Conservation (phyloP, 75 land plant genomes). For the Pinus tabuliformis region DNA sequence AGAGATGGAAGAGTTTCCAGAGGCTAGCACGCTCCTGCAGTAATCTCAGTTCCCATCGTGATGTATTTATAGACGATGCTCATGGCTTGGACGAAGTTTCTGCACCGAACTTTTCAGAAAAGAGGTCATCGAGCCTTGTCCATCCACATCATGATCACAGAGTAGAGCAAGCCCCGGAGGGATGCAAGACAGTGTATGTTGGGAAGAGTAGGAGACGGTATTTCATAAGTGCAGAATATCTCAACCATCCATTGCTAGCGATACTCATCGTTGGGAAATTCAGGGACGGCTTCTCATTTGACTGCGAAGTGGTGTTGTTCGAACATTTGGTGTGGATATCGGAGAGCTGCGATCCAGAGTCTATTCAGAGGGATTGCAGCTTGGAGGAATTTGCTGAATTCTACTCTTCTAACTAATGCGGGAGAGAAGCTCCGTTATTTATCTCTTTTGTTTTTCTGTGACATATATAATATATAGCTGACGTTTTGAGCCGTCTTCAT, state of each 20-base stretch:
- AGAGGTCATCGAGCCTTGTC: conserved; percentile 22
- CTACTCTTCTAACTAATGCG: conserved; percentile 12
- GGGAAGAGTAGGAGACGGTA: conserved; percentile 13
- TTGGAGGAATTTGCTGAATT: conserved; percentile 53
- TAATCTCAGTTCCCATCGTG: too few relatives aligned
- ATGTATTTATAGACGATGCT: too few relatives aligned
- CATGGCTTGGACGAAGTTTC: too few relatives aligned
- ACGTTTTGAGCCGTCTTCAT: too few relatives aligned
- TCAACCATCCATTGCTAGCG: conserved; percentile 37
- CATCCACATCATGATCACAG: not conserved
- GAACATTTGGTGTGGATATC: conserved; percentile 28
- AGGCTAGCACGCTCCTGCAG: too few relatives aligned
- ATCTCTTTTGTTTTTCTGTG: too few relatives aligned
- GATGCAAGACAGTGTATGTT: conserved; percentile 18
- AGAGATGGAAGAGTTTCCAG: too few relatives aligned
- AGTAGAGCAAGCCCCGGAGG: not conserved
- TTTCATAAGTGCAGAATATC: conserved; percentile 28
- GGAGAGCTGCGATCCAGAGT: conserved; percentile 43
- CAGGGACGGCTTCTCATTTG: conserved; percentile 11
- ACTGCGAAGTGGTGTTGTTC: conserved; percentile 73
- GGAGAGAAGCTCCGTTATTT: too few relatives aligned
- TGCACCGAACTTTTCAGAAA: not conserved
- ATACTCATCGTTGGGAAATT: conserved; percentile 20
- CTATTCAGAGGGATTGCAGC: conserved; percentile 6
- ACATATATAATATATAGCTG: too few relatives aligned